Percentiles rank a stretch among this genome's conserved stretches.
These are phyloP conservation scores for Lecanicillium sp. DNA, from an alignment of 2,329 filamentous ascomycete species.

Conservation along the genomic window DNA sequence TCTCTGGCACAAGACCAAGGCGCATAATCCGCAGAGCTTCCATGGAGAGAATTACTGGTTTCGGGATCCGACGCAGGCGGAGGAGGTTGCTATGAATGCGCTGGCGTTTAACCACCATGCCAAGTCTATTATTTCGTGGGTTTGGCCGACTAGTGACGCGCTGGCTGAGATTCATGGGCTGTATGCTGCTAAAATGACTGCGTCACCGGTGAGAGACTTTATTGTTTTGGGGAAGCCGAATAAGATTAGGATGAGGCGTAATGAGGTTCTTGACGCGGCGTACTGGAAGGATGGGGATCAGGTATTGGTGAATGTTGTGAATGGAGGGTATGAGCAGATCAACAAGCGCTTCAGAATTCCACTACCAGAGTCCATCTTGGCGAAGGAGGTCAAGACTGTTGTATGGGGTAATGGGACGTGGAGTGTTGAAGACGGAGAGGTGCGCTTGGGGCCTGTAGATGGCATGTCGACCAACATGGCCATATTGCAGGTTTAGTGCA, in stretches of 20 bases:
- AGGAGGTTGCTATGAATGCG: slow-evolving; percentile 35
- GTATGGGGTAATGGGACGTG: slow-evolving; percentile 15
- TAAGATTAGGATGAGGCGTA: slow-evolving; percentile 3
- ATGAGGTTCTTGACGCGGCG: slow-evolving; percentile 13
- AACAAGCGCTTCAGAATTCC: slow-evolving; percentile 9
- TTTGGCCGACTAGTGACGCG: slow-evolving; percentile 30
- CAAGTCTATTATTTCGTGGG: slow-evolving; percentile 34
- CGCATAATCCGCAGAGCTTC: slow-evolving; percentile 39
- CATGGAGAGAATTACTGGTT: slow-evolving; percentile 38
- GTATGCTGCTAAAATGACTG: slow-evolving; percentile 29
- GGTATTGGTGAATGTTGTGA: slow-evolving; percentile 16
- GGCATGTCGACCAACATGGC: slow-evolving; percentile 18
- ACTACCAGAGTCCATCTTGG: slow-evolving; percentile 9
- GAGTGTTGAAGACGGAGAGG: slow-evolving; percentile 6
- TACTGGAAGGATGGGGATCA: slow-evolving; percentile 13
- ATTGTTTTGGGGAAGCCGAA: slow-evolving; percentile 23
- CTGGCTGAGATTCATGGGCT: slow-evolving; percentile 29
- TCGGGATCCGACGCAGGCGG: slow-evolving; percentile 33
- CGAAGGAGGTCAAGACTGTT: slow-evolving; percentile 7
- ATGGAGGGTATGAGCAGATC: slow-evolving; percentile 14
- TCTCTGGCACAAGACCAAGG: slow-evolving; percentile 32
- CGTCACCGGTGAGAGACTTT: slow-evolving; percentile 27
- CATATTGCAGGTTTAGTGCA: slow-evolving; percentile 8
- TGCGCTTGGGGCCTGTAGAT: slow-evolving; percentile 8
- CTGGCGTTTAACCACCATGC: slow-evolving; percentile 38